phyloP scores from a whole-genome alignment of 257 asterid genomes.

The Gentiana macrophylla region DNA sequence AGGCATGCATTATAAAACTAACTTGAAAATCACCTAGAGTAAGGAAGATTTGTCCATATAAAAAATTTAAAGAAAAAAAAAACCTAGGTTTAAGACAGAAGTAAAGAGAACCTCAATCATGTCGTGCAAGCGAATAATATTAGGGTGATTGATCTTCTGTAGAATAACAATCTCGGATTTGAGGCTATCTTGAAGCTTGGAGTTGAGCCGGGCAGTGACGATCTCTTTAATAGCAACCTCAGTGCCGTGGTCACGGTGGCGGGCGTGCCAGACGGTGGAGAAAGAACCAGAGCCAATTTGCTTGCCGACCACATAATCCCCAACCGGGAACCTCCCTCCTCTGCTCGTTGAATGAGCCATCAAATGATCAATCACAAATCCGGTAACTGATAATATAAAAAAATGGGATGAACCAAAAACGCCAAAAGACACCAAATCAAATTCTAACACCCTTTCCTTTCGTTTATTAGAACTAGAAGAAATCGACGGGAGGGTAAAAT shows the following conservation, averaged over 20 bases:
- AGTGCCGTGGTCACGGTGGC: conserved; percentile 69
- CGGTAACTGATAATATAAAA: no score
- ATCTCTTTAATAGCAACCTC: conserved; percentile 94
- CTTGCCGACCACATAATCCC: conserved; percentile 70
- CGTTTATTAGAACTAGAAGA: no score
- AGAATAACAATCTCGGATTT: conserved; percentile 84
- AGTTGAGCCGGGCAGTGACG: conserved; percentile 40
- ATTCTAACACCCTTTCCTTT: no score
- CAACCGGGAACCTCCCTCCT: conserved; percentile 43
- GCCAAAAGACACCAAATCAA: no score
- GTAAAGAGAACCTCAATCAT: conserved; percentile 72
- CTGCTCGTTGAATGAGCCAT: conserved; percentile 56
- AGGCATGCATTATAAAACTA: no score
- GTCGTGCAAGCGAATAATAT: conserved; percentile 83
- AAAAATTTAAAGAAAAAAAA: no score
- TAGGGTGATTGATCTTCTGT: conserved; percentile 75
- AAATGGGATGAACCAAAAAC: no score
- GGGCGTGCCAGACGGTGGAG: conserved; percentile 95
- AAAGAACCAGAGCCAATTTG: conserved; percentile 78
- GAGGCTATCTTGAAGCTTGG: conserved; percentile 66
- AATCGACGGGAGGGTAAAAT: no score
- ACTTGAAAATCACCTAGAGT: no score
- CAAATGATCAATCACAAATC: neutral
- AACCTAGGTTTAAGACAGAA: no score
- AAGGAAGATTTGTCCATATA: no score